Evolutionary conservation across 192 early-diverging fungal genomes (phyloP).

Genomic region (Rhizophagus sp.): DNA sequence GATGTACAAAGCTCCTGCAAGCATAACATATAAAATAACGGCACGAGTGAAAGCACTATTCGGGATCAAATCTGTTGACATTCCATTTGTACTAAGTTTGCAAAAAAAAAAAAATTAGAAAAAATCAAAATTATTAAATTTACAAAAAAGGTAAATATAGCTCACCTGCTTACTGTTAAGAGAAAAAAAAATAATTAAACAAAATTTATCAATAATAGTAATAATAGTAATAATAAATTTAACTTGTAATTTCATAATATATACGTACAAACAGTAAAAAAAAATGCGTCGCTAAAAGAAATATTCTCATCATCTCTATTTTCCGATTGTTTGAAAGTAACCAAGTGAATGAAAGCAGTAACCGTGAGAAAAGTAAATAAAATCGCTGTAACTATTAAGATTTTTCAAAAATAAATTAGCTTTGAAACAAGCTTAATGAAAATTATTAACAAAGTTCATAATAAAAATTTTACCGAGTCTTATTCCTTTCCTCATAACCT

Average conservation of each 20-base stretch:
- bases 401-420: neutral
- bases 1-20: conserved; percentile 71
- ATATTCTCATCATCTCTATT: conserved; percentile 44
- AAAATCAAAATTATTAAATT: neutral
- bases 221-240: too few species aligned
- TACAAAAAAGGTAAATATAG: neutral
- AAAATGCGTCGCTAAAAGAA: conserved; percentile 57
- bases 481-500: conserved; percentile 64
- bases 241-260: neutral
- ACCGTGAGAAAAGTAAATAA: conserved; percentile 71
- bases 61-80: conserved; percentile 68
- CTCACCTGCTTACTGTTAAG: conserved; percentile 27
- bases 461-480: conserved; percentile 39
- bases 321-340: conserved; percentile 61
- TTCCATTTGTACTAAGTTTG: conserved; percentile 56
- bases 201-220: conserved; percentile 40
- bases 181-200: conserved; percentile 34
- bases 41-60: conserved; percentile 54
- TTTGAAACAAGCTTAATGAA: too few species aligned
- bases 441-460: neutral
- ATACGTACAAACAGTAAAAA: conserved; percentile 50
- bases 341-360: conserved; percentile 68
- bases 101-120: neutral
- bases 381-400: conserved; percentile 50
- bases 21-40: conserved; percentile 67